Evolutionary conservation across 148 eudicot genomes (phyloP), one percentile per base, ranked within the genome.

Genomic region (Polygonum aviculare): DNA sequence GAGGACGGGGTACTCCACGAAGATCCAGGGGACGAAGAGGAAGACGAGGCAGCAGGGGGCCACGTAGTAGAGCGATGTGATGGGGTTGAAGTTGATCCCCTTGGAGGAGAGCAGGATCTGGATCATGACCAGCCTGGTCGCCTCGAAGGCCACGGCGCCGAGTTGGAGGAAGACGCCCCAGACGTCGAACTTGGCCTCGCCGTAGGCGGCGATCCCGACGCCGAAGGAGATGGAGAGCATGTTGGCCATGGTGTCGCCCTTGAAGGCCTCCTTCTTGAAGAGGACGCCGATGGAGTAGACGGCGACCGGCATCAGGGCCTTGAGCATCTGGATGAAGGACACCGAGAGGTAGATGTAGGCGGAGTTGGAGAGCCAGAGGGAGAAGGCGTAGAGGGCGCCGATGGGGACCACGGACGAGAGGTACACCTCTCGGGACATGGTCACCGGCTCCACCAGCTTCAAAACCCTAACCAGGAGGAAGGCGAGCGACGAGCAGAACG

Each of bases 21-120:
- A n/a, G 5, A 90, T 60, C 91, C 93, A 90, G n/a, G 91, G 93
- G 7, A 90, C 69, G 2, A 81, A 82, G 16, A 90, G 57, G 81
- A 90, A 90, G 65, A 81, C 84, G 69, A 86, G 78, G 75, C 93
- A 90, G 69, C 91, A 87, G 2, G 93, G 93, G 0, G 93, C 91
- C 50, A 88, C 88, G 63, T 90, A 90, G 44, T 84, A 88, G 2
- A 90, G 79, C 0, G 91, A 86, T 11, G 89, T 90, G 40, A 90
- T 87, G 0, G 91, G 88, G 11, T 90, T 90, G 76, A 90, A 79
- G 11, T 69, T 81, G 19, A 90, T 82, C 15, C 91, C 93, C 82
- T 86, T 86, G 1, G 91, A 86, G 11, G 85, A 85, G 2, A 90
- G 26, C 62, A 90, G 65, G 74, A 90, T 85, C 76, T 90, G 88